Base-by-base conservation (phyloP, 495 filamentous ascomycete genomes). In the Aspergillus conjunctus region DNA sequence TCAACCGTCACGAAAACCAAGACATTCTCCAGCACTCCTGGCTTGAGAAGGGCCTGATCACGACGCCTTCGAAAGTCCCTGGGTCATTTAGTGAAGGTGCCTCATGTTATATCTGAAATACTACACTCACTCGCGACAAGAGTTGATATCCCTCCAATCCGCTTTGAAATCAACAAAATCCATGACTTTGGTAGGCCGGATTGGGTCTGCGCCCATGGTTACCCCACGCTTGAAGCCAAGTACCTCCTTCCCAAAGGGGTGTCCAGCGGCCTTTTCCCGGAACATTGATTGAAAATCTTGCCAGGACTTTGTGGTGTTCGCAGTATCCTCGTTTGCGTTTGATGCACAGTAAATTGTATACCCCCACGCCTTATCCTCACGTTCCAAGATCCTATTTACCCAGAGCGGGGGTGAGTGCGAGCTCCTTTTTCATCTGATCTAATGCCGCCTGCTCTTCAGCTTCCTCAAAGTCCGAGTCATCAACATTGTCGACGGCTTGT, bases 1-100 rank as follows among this genome's bases (percentile, higher is more conserved):
- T 54, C 34, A 0, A 6, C 12, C 9, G n/a, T 44, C n/a, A 54
- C 20, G 11, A 34, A 43, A 20, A 44, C n/a, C 7, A 54, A 43
- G 34, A 44, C 52, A 17, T 54, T 3, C 1, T 32, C 14, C 4
- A 54, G 52, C 10, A 54, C 17, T 4, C 52, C 37, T 0, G 37
- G 52, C 20, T 44, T 54, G 14, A 54, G 52, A 22, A 33, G 9
- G 10, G n/a, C 52, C 30, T 54, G 52, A 1, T 41, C 18, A 21
- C 52, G 52, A 43, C 37, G 33, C 8, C 32, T 30, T 12, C 37
- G 33, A 30, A 54, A 54, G 17, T 54, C 14, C 52, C 20, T 54
- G 12, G 9, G 39, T 10, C 39, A 43, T 7, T 43, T 43, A 43
- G 39, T 43, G 7, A 43, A 43, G 39, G 9, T 43, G 39, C 39